phyloP scores from a whole-genome alignment of 2,329 filamentous ascomycete genomes.

The Cryphonectria radicalis region DNA sequence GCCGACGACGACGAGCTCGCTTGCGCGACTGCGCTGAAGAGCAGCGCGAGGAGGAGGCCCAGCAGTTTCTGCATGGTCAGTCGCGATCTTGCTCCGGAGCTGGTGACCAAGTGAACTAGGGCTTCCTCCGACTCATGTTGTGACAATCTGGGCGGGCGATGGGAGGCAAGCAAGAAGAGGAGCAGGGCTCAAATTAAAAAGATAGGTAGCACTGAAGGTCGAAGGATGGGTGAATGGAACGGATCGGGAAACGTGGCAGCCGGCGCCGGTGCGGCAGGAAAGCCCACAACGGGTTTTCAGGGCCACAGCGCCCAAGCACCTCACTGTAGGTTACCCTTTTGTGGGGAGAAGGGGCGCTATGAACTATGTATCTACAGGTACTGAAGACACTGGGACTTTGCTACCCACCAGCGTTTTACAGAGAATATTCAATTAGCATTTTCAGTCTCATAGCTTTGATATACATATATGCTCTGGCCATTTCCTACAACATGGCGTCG shows the following conservation, averaged over 20 bases:
- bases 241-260: conserved; percentile 5
- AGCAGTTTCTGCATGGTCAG: conserved; percentile 16
- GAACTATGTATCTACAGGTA: not conserved
- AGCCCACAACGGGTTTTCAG: not conserved
- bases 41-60: conserved; percentile 25
- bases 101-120: conserved; percentile 16
- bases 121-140: conserved; percentile 22
- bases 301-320: not conserved
- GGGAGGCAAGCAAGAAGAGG: not conserved
- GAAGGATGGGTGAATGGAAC: not conserved
- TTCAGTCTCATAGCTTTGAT: too few relatives aligned
- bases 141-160: not conserved
- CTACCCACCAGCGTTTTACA: too few relatives aligned
- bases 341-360: not conserved
- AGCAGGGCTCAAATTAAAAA: not conserved
- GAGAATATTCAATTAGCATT: too few relatives aligned
- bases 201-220: not conserved
- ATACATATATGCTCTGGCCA: too few relatives aligned
- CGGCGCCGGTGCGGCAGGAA: conserved; percentile 1
- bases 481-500: too few relatives aligned
- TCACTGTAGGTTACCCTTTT: not conserved
- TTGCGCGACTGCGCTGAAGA: conserved; percentile 6
- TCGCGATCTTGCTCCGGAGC: conserved; percentile 22
- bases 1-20: conserved; percentile 31
- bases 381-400: not conserved